Percentiles rank a stretch among this genome's conserved stretches.
These are phyloP conservation scores for Thermothelomyces thermophilus DNA, from an alignment of 2,329 filamentous ascomycete species.

Conservation along the genomic window DNA sequence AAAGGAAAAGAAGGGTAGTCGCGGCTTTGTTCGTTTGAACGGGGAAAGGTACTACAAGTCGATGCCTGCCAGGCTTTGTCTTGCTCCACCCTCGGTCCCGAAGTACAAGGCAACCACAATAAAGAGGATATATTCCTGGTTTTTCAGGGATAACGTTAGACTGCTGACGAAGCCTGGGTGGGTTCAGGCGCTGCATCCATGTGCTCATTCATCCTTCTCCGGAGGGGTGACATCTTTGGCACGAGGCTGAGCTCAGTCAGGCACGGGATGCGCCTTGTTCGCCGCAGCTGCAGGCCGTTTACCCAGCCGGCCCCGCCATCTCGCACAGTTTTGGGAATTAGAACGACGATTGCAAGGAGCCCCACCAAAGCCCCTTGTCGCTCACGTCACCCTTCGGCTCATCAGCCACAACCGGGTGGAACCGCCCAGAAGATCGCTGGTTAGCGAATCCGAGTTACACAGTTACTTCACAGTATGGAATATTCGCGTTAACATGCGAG, in stretches of 20 bases:
- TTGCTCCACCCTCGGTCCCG: not conserved
- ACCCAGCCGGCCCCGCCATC: conserved; percentile 11
- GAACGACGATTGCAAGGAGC: not conserved
- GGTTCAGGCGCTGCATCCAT: conserved; percentile 11
- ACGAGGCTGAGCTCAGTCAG: conserved; percentile 12
- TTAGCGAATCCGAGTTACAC: no score
- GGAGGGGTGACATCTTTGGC: not conserved
- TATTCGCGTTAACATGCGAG: no score
- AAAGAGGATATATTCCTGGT: no score
- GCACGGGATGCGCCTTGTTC: not conserved
- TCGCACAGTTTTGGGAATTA: not conserved
- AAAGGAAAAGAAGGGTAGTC: not conserved
- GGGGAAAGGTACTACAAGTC: not conserved
- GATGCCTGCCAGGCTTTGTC: not conserved
- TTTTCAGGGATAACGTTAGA: not conserved
- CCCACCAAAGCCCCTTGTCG: not conserved
- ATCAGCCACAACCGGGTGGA: not conserved
- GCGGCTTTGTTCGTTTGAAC: not conserved
- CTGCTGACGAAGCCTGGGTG: conserved; percentile 12
- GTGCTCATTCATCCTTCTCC: not conserved
- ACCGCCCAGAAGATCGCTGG: not conserved
- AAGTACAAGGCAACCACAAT: no score
- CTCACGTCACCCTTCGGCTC: conserved; percentile 6
- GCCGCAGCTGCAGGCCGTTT: not conserved
- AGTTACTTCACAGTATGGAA: no score